Conservation (phyloP, 1,284 basidiomycete genomes). For the Naganishia albida region DNA sequence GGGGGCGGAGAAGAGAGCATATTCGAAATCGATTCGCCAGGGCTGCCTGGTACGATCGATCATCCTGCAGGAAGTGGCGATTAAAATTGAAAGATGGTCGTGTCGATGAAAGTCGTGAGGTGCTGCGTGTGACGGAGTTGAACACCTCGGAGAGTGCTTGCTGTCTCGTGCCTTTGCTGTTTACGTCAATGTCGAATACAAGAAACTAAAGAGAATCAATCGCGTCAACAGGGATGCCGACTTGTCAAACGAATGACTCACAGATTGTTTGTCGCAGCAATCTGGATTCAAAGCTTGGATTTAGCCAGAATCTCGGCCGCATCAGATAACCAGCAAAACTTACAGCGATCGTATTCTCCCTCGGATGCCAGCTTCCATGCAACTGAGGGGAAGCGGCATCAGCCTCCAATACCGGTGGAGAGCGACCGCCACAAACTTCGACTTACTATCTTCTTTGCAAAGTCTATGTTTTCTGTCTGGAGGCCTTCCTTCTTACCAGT, state of each 20-base stretch:
- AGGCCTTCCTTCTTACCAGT: constrained; percentile 72
- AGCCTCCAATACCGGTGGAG: constrained; percentile 1
- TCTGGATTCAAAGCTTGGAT: constrained; percentile 58
- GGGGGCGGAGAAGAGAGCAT: constrained; percentile 1
- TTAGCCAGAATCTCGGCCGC: constrained; percentile 3
- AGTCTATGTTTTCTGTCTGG: constrained; percentile 89
- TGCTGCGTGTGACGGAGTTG: constrained; percentile 4
- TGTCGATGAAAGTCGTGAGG: constrained; percentile 23
- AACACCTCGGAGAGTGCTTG: constrained; percentile 6
- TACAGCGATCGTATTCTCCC: constrained; percentile 95
- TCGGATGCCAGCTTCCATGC: constrained; percentile 95
- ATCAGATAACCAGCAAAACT: constrained; percentile 47
- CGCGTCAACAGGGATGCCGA: not conserved
- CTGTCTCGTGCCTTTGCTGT: not conserved
- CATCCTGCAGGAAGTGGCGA: constrained; percentile 25
- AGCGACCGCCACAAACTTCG: too few species aligned
- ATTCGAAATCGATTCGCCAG: constrained; percentile 28
- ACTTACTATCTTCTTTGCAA: constrained; percentile 94
- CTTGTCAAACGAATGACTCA: constrained; percentile 55
- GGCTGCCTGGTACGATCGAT: constrained; percentile 31
- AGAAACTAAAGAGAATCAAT: constrained; percentile 21
- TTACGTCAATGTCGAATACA: constrained; percentile 33
- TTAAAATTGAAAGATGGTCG: constrained; percentile 22
- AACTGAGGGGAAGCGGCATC: constrained; percentile 53
- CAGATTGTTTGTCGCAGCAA: constrained; percentile 92